These are phyloP conservation scores for Larix sibirica DNA, from an alignment of 83 land plant species.

Conservation along the genomic window DNA sequence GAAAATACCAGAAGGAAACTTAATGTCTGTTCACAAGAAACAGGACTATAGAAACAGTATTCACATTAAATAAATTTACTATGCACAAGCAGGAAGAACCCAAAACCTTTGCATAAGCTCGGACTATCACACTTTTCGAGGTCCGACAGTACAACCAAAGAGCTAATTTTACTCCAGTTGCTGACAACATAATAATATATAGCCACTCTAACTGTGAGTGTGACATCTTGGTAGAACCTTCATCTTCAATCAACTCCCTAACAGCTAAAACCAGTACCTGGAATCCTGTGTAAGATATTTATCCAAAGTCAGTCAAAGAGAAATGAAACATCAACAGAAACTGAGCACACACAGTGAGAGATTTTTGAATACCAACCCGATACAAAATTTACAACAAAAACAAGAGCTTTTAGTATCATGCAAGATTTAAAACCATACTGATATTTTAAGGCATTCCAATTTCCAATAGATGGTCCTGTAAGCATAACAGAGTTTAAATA, in stretches of 20 bases:
- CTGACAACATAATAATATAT: constrained; percentile 67
- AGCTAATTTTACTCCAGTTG: constrained; percentile 69
- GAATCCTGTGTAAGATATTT: constrained; percentile 50
- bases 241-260: constrained; percentile 55
- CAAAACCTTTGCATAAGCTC: constrained; percentile 81
- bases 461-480: too few species aligned
- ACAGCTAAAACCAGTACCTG: constrained; percentile 76
- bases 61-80: not conserved
- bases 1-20: constrained; percentile 3
- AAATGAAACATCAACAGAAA: not conserved
- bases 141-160: constrained; percentile 81
- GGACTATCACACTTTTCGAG: constrained; percentile 76
- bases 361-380: not conserved
- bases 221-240: constrained; percentile 36
- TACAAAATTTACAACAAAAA: not conserved
- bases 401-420: too few species aligned
- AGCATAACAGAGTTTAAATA: too few species aligned
- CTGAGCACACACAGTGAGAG: not conserved
- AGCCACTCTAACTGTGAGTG: constrained; percentile 65
- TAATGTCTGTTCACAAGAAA: constrained; percentile 1
- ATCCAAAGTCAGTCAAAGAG: not conserved
- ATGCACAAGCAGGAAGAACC: not conserved
- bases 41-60: not conserved
- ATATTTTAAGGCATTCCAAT: too few species aligned
- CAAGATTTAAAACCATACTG: too few species aligned